Evolutionary conservation across 2,329 filamentous ascomycete genomes (phyloP).

Genomic region (Fusarium luffae): DNA sequence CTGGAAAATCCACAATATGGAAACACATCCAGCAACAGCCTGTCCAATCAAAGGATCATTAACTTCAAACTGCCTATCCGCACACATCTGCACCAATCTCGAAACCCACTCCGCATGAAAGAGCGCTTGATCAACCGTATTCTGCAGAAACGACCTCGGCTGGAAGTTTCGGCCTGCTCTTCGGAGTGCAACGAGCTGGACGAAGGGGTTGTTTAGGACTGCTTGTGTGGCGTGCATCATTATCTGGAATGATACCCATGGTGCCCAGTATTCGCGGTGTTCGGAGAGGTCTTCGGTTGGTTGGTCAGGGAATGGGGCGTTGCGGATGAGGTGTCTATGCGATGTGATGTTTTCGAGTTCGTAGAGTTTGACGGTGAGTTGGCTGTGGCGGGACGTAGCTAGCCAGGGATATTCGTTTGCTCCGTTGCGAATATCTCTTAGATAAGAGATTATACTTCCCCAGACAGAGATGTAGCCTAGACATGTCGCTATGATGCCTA

Average conservation of each 20-base stretch:
- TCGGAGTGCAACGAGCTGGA: slow-evolving; percentile 40
- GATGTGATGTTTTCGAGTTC: slow-evolving; percentile 35
- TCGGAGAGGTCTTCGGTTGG: slow-evolving; percentile 1
- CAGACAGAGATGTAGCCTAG: slow-evolving; percentile 22
- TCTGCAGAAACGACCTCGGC: slow-evolving; percentile 38
- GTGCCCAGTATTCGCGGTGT: slow-evolving; percentile 39
- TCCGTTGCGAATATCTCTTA: slow-evolving; percentile 34
- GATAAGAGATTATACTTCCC: slow-evolving; percentile 35
- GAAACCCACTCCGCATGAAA: slow-evolving; percentile 42
- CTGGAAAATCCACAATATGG: slow-evolving; percentile 42
- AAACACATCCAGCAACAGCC: slow-evolving; percentile 35
- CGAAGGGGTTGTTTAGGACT: slow-evolving; percentile 38
- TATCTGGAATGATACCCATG: slow-evolving; percentile 39
- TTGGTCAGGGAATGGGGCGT: slow-evolving; percentile 39
- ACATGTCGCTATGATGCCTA: slow-evolving; percentile 13
- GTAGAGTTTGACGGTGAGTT: slow-evolving; percentile 38
- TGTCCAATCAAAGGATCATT: slow-evolving; percentile 40
- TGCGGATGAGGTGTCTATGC: slow-evolving; percentile 34
- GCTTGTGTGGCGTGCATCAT: slow-evolving; percentile 41
- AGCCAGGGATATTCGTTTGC: slow-evolving; percentile 38
- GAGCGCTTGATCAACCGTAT: slow-evolving; percentile 41
- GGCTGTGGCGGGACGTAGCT: slow-evolving; percentile 26
- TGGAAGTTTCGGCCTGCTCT: slow-evolving; percentile 28
- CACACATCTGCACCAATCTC: slow-evolving; percentile 38
- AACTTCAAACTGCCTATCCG: slow-evolving; percentile 31